Evolutionary conservation across 2,329 filamentous ascomycete genomes (phyloP), one percentile per base, ranked within the genome.

Genomic region (Rhexocercosporidium sp.): DNA sequence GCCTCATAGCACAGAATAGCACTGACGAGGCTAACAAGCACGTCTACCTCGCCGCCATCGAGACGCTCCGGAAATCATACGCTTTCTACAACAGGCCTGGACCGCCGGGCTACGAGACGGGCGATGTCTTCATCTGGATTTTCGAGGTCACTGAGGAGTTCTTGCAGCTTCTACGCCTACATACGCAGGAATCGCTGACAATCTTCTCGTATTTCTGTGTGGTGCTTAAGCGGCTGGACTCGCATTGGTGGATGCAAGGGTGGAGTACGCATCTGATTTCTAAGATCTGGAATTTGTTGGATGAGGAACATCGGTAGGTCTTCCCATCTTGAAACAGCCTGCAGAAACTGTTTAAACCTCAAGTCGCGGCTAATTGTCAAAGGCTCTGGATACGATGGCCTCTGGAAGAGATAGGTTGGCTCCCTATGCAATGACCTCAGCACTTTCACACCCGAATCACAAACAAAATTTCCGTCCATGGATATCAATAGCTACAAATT

Each of bases 71-170:
- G 22, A 74, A 74, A 54, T 75, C 76, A 0, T 77, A 79, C 59
- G 70, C 72, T 0, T 70, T 74, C 18, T 67, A 75, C 37, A 72
- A 70, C 20, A 69, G 64, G 5, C 22, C 63, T 53, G 49, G 64
- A 59, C 68, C 66, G 51, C 18, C 64, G 34, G 44, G 67, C 39
- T 72, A 77, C 14, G 81, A 82, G 59, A 72, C 78, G 25, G 73
- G 76, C 1, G 81, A 82, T 64, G 73, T 80, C 1, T 81, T 82
- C 63, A 72, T 79, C 5, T 82, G 80, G 80, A 74, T 81, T 56
- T 81, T 79, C 70, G 62, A 69, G 29, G 74, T 80, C 11, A 73
- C 77, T 3, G 75, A 79, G 62, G 77, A 78, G 4, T 78, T 81
- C 25, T 66, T 82, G 11, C 74, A 77, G 18, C 72, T 82, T 25